phyloP scores from a whole-genome alignment of 257 asterid species.

The Jasminum sambac region DNA sequence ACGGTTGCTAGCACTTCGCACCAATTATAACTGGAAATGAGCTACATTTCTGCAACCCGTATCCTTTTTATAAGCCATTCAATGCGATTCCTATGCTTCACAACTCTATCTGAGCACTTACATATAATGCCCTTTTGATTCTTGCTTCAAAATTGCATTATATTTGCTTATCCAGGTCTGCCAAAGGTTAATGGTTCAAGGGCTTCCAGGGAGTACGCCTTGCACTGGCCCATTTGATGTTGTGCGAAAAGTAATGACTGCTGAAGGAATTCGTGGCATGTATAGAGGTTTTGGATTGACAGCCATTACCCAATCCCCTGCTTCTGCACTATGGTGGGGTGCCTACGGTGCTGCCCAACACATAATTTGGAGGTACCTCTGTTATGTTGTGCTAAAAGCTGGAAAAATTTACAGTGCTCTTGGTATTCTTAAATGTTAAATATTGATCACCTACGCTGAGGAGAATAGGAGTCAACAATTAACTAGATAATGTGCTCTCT shows the following conservation, averaged over 20 bases:
- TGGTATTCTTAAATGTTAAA: no score
- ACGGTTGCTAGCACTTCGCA: neutral
- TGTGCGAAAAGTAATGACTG: slow-evolving; percentile 50
- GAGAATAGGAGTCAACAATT: no score
- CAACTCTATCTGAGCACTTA: slow-evolving; percentile 1
- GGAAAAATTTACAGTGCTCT: no score
- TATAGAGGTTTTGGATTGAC: slow-evolving; percentile 94
- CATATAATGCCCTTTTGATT: neutral
- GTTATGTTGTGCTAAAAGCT: slow-evolving; percentile 10
- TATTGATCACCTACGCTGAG: no score
- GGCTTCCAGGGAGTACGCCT: slow-evolving; percentile 69
- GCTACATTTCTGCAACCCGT: neutral
- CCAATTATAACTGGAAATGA: neutral
- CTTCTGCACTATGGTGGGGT: slow-evolving; percentile 99
- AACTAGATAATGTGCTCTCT: no score
- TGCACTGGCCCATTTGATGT: slow-evolving; percentile 81
- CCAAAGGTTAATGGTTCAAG: slow-evolving; percentile 97
- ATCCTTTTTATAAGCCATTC: neutral
- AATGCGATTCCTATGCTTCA: neutral
- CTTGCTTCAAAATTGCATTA: slow-evolving; percentile 8
- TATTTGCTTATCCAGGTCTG: slow-evolving; percentile 43
- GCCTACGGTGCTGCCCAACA: slow-evolving; percentile 87
- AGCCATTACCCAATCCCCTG: slow-evolving; percentile 75
- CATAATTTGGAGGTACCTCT: slow-evolving; percentile 70
- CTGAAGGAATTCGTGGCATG: slow-evolving; percentile 83